Evolutionary conservation across 768 basidiomycete genomes (phyloP), one percentile per base, ranked within the genome.

Genomic region (Phylloporus scabripes): DNA sequence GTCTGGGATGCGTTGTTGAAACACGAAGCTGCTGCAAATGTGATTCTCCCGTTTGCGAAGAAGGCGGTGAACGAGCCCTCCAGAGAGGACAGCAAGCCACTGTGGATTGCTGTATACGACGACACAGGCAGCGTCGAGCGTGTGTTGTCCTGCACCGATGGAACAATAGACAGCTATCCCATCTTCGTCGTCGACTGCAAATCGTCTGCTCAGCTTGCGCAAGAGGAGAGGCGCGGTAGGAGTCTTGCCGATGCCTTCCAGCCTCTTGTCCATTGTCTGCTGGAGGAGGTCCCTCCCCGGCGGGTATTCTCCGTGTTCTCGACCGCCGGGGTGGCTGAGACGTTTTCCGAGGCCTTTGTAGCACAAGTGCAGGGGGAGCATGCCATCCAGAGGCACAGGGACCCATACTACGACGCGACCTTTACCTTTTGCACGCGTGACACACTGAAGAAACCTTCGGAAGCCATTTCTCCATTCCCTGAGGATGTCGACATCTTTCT

Each of bases 271-370:
- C 26, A 4, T 2, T 31, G 60, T 14, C 28, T 60, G 11, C 39
- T 62, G 5, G 2, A 59, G 7, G 29, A 50, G 17, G 53, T 60
- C 32, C 46, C 34, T 32, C 21, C 60, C 0, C 10, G 42, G 17
- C 42, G 58, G 21, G 48, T 60, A 0, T 89, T 82, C 61, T 87
- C 87, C 1, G 71, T 87, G 14, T 90, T 87, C 50, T 78, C 82
- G 3, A 70, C 74, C 7, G 71, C 78, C 2, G 54, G 59, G 10
- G 65, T 87, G n/a, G 60, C 79, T 0, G 40, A 50, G 8, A 51
- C 55, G 5, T 85, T 89, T 55, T 70, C 73, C 1, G 52, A 62
- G 5, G 50, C 70, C 9, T 87, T 62, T 31, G 52, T 48, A 79
- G 85, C 66, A 67, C 18, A 38, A 53, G n/a, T 41, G 1, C 24